Conservation (phyloP, 2,329 filamentous ascomycete species). For the Apiospora rasikravindrae region DNA sequence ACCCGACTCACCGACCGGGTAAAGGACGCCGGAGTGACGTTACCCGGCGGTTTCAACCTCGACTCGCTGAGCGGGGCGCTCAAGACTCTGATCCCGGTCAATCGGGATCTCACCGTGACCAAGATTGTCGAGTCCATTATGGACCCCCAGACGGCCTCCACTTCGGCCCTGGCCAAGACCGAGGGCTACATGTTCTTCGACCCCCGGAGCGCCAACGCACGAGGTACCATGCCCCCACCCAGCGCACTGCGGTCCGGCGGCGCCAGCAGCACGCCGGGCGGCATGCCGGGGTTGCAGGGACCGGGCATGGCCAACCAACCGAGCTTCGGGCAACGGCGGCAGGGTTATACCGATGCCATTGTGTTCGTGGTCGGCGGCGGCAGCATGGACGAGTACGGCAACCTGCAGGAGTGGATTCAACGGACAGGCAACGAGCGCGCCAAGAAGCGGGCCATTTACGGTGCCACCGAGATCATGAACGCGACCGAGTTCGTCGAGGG, state of each 20-base stretch:
- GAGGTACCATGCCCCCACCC: slow-evolving; percentile 87
- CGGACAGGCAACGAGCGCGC: slow-evolving; percentile 67
- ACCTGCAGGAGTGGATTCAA: slow-evolving; percentile 93
- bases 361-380: slow-evolving; percentile 96
- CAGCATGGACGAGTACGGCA: slow-evolving; percentile 98
- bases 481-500: slow-evolving; percentile 69
- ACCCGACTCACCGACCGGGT: slow-evolving; percentile 92
- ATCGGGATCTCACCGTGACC: slow-evolving; percentile 93
- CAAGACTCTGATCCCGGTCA: slow-evolving; percentile 96
- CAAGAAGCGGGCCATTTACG: slow-evolving; percentile 87
- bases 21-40: slow-evolving; percentile 84
- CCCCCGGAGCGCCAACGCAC: slow-evolving; percentile 87
- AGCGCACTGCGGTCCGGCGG: slow-evolving; percentile 59
- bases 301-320: slow-evolving; percentile 68
- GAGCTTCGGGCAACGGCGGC: slow-evolving; percentile 87
- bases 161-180: slow-evolving; percentile 92
- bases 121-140: slow-evolving; percentile 99
- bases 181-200: slow-evolving; percentile 98
- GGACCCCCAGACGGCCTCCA: slow-evolving; percentile 89
- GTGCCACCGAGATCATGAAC: slow-evolving; percentile 83
- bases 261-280: slow-evolving; percentile 44
- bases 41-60: slow-evolving; percentile 76
- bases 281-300: slow-evolving; percentile 49
- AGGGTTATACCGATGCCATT: slow-evolving; percentile 87
- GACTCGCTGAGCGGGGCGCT: slow-evolving; percentile 94